Evolutionary conservation across 441 rosid genomes (phyloP).

Genomic region (Metrosideros polymorpha): DNA sequence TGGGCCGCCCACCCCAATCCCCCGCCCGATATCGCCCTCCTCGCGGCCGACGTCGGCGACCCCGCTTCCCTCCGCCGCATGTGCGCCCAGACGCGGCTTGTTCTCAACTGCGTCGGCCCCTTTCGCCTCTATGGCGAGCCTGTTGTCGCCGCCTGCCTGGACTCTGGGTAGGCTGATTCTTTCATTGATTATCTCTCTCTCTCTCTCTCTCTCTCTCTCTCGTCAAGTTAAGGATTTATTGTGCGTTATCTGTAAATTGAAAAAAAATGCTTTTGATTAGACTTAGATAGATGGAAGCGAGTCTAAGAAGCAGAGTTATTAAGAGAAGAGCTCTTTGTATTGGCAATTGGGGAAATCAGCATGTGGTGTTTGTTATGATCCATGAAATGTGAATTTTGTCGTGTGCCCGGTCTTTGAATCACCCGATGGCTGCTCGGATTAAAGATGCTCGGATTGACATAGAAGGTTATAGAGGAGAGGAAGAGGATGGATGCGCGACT

Average conservation of each 20-base stretch:
- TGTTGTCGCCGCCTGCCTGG: constrained; percentile 72
- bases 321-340: background rate
- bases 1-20: constrained; percentile 68
- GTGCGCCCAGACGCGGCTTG: constrained; percentile 51
- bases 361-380: background rate
- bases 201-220: background rate
- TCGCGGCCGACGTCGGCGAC: constrained; percentile 65
- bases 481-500: background rate
- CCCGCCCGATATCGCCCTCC: constrained; percentile 47
- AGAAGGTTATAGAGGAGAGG: background rate
- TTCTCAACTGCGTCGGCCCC: constrained; percentile 91
- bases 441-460: background rate
- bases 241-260: background rate
- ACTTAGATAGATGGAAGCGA: background rate
- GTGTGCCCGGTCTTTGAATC: background rate
- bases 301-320: background rate
- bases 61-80: constrained; percentile 60
- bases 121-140: constrained; percentile 70
- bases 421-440: background rate
- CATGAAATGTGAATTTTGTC: background rate
- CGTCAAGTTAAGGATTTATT: background rate
- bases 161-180: constrained; percentile 39
- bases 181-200: background rate
- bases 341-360: background rate
- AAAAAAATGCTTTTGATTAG: background rate